These are phyloP conservation scores for Rhodamnia argentea DNA, from an alignment of 345 rosid species.

Conservation along the genomic window DNA sequence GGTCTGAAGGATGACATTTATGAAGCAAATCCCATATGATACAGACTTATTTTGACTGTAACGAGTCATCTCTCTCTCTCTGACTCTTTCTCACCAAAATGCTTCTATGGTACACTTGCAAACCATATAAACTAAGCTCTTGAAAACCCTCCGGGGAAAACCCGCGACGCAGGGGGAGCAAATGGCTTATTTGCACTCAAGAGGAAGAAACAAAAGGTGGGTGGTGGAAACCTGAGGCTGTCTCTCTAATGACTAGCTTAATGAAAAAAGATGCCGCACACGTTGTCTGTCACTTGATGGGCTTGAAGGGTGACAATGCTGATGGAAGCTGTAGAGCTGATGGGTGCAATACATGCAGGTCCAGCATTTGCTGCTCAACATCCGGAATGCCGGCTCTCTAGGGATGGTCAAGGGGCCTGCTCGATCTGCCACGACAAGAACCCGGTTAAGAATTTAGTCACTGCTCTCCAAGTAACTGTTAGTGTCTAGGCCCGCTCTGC, in stretches of 20 bases:
- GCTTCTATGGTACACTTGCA: background rate
- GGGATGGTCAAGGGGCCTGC: constrained; percentile 58
- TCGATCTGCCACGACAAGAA: constrained; percentile 40
- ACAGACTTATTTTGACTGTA: background rate
- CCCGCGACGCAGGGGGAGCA: background rate
- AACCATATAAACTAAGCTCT: background rate
- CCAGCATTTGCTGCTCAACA: constrained; percentile 46
- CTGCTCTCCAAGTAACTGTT: background rate
- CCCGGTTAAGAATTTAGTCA: background rate
- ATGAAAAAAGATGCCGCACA: background rate
- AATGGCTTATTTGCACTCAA: background rate
- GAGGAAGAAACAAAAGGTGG: background rate
- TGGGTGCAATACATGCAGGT: constrained; percentile 30
- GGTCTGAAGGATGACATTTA: background rate
- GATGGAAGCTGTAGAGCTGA: constrained; percentile 30
- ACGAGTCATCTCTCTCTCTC: background rate
- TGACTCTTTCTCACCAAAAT: background rate
- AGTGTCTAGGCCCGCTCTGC: background rate
- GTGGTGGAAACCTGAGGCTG: too few species aligned
- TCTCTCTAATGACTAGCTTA: background rate
- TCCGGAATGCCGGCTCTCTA: constrained; percentile 55
- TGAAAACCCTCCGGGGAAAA: background rate
- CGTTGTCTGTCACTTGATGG: background rate
- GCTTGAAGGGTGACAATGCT: constrained; percentile 26
- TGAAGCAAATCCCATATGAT: background rate